Percentiles rank a stretch among this genome's conserved stretches.
phyloP scores from a whole-genome alignment of 345 rosid species.

The Laguncularia racemosa region DNA sequence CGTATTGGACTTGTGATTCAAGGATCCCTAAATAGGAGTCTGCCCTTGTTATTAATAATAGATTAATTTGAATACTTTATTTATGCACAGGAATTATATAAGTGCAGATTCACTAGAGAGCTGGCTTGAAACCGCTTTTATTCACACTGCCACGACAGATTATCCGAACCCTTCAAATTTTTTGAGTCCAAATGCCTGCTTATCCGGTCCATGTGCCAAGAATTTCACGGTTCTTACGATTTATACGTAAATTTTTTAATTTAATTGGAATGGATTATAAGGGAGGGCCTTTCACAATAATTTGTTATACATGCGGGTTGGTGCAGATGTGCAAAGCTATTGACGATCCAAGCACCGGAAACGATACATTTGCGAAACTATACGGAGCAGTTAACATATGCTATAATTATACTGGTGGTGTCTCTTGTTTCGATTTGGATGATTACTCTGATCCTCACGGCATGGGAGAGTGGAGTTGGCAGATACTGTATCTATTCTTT shows the following conservation, averaged over 20 bases:
- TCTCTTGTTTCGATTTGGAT: conserved; percentile 39
- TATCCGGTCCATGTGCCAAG: conserved; percentile 28
- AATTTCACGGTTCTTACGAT: background rate
- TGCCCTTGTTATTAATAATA: no score
- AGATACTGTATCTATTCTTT: no score
- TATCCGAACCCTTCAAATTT: conserved; percentile 56
- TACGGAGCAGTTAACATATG: conserved; percentile 42
- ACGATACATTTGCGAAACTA: conserved; percentile 38
- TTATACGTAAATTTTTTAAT: no score
- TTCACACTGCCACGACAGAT: conserved; percentile 58
- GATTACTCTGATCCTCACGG: conserved; percentile 38
- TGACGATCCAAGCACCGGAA: conserved; percentile 38
- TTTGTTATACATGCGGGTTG: no score
- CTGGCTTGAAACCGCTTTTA: conserved; percentile 37
- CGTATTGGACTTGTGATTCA: no score
- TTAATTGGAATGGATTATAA: background rate
- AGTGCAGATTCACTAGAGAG: conserved; percentile 8
- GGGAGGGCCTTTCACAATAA: no score
- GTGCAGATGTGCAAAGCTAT: conserved; percentile 68
- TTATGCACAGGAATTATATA: conserved; percentile 24
- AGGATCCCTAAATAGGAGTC: no score
- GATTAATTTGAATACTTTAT: no score
- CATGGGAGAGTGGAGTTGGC: conserved; percentile 48
- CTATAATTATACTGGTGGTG: conserved; percentile 38
- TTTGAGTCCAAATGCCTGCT: conserved; percentile 44